These are phyloP conservation scores for Coemansia umbellata DNA, from an alignment of 192 early-diverging fungal genomes.

Conservation along the genomic window DNA sequence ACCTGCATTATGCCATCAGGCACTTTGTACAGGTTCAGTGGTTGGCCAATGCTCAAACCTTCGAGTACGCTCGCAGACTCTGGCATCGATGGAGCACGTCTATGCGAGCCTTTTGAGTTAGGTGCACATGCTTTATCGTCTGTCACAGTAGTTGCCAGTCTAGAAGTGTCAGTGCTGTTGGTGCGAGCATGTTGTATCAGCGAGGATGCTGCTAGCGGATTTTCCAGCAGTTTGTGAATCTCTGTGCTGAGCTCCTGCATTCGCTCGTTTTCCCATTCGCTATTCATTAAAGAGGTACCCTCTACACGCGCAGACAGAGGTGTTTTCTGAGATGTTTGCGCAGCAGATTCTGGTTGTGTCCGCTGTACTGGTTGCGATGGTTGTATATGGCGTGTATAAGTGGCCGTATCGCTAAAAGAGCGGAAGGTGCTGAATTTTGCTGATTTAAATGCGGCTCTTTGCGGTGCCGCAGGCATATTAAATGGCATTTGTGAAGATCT, in stretches of 20 bases:
- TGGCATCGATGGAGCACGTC: constrained; percentile 20
- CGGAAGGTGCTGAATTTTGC: constrained; percentile 10
- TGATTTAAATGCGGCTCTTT: constrained; percentile 14
- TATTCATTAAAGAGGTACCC: too few species aligned
- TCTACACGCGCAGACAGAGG: too few species aligned
- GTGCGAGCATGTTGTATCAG: too few species aligned
- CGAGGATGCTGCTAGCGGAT: neutral
- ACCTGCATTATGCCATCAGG: constrained; percentile 56
- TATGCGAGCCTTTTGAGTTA: constrained; percentile 5
- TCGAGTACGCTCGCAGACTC: constrained; percentile 30
- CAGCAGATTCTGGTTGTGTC: neutral
- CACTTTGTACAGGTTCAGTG: constrained; percentile 49
- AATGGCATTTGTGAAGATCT: neutral
- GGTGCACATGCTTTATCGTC: too few species aligned
- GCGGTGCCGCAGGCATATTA: constrained; percentile 6
- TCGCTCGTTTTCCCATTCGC: constrained; percentile 35
- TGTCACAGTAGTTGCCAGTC: too few species aligned
- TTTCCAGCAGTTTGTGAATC: constrained; percentile 29
- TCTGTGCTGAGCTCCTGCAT: constrained; percentile 38
- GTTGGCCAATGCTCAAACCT: constrained; percentile 39
- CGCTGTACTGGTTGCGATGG: neutral
- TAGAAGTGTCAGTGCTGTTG: too few species aligned
- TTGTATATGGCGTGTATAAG: neutral
- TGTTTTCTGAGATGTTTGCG: too few species aligned
- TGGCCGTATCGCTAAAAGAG: neutral